These are phyloP conservation scores for Metschnikowia colocasiae DNA, from an alignment of 805 yeast genomes.

Conservation along the genomic window DNA sequence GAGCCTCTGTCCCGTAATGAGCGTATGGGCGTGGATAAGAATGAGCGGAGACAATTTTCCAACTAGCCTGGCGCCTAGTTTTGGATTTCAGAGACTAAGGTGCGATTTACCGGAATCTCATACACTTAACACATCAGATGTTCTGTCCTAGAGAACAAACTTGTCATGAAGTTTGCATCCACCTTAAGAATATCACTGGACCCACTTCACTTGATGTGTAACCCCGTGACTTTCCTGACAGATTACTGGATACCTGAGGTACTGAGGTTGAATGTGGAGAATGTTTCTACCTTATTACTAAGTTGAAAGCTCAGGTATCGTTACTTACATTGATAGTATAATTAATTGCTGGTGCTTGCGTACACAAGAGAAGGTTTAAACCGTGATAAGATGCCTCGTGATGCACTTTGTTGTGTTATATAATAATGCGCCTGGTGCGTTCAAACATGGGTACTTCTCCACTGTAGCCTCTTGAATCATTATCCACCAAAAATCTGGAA, in stretches of 20 bases:
- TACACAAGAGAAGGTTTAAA: not conserved
- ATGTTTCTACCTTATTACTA: not conserved
- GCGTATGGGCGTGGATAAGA: slow-evolving; percentile 15
- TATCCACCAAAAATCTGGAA: not conserved
- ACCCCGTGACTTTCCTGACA: too few relatives aligned
- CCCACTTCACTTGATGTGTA: too few relatives aligned
- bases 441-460: not conserved
- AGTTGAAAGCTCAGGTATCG: not conserved
- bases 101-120: not conserved
- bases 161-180: not conserved
- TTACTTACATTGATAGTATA: too few relatives aligned
- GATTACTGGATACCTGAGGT: not conserved
- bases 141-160: not conserved
- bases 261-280: not conserved
- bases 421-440: slow-evolving; percentile 3
- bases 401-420: not conserved
- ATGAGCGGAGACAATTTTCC: not conserved
- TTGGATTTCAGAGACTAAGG: not conserved
- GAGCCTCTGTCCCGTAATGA: slow-evolving; percentile 18
- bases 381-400: not conserved
- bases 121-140: too few relatives aligned
- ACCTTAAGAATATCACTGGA: too few relatives aligned
- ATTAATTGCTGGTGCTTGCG: too few relatives aligned
- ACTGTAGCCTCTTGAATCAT: not conserved
- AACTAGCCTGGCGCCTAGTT: not conserved